Evolutionary conservation across 2,329 filamentous ascomycete species (phyloP).

Genomic region (Botryotinia calthae): DNA sequence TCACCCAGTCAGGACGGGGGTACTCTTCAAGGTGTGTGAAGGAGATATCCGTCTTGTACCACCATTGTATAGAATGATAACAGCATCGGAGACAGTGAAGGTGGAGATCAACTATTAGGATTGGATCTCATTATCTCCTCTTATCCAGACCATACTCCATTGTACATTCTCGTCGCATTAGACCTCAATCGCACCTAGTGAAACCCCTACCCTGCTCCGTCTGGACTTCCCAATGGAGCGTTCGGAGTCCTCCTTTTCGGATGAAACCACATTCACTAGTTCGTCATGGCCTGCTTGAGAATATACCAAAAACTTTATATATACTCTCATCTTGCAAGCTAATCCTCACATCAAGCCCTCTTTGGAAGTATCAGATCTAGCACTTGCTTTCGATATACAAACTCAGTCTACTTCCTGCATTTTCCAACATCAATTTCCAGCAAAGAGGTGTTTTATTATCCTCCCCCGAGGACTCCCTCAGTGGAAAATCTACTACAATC

Average conservation of each 20-base stretch:
- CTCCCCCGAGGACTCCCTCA: neutral
- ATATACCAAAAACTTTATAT: neutral
- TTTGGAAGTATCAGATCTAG: neutral
- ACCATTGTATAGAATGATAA: neutral
- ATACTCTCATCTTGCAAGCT: neutral
- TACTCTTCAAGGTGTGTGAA: neutral
- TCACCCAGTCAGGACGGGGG: neutral
- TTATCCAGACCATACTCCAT: neutral
- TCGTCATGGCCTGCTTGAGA: neutral
- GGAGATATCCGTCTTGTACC: neutral
- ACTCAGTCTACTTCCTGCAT: neutral
- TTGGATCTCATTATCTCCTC: neutral
- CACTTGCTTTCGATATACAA: neutral
- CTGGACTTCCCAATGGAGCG: neutral
- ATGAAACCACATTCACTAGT: neutral
- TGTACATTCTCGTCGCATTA: neutral
- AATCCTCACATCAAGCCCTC: neutral
- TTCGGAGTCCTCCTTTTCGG: conserved; percentile 1
- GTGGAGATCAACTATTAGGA: neutral
- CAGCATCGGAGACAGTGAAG: neutral
- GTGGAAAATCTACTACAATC: neutral
- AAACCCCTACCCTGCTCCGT: neutral
- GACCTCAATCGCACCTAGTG: neutral
- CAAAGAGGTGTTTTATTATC: too few relatives aligned
- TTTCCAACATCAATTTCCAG: neutral